These are phyloP conservation scores for Puccinia horiana DNA, from an alignment of 1,284 basidiomycete genomes.

Conservation along the genomic window DNA sequence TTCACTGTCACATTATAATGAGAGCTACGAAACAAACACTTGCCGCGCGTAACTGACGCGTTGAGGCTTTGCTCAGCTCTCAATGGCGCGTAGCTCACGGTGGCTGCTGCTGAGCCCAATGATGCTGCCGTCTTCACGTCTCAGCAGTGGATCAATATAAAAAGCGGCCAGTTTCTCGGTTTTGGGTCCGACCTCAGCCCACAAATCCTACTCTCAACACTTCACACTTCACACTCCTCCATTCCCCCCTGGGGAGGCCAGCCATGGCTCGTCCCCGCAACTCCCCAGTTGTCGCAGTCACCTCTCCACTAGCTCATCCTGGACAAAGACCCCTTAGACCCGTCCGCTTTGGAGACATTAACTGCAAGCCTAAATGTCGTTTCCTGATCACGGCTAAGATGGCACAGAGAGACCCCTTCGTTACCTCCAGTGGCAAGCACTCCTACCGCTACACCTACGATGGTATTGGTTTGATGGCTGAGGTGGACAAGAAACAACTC, in stretches of 20 bases:
- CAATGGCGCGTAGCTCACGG: neutral
- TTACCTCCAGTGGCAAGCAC: neutral
- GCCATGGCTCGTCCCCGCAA: neutral
- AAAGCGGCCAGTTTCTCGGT: no score
- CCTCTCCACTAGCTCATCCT: neutral
- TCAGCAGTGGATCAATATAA: no score
- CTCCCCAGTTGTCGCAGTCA: neutral
- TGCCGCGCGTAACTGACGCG: neutral
- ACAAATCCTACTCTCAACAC: neutral
- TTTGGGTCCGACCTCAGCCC: neutral
- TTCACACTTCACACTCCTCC: neutral
- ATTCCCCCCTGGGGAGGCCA: neutral
- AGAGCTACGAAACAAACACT: neutral
- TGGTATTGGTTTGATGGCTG: neutral
- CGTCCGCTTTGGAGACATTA: neutral
- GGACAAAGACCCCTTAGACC: neutral
- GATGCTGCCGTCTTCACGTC: neutral
- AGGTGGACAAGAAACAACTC: neutral
- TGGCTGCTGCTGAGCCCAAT: neutral
- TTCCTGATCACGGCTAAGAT: neutral
- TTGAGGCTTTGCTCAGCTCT: neutral
- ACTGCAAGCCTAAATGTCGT: neutral
- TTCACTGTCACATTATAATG: no score
- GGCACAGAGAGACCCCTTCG: neutral
- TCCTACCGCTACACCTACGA: neutral